These are phyloP conservation scores for Globisporangium parvum DNA, from an alignment of 352 stramenopile genomes.

Conservation along the genomic window DNA sequence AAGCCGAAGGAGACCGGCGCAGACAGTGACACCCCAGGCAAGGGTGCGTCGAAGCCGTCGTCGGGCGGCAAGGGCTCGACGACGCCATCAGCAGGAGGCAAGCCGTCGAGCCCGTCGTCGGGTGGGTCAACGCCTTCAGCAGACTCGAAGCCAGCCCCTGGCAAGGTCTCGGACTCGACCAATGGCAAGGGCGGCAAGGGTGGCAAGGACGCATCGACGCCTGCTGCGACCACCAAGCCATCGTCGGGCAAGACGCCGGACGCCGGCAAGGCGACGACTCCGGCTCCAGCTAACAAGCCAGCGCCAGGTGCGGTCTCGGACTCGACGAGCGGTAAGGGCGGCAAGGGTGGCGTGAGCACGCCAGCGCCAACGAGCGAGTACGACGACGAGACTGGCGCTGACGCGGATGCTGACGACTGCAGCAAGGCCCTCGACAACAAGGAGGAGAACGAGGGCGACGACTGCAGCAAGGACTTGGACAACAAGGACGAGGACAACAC, in stretches of 20 bases:
- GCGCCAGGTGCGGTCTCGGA: slow-evolving; percentile 2
- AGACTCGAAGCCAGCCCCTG: slow-evolving; percentile 4
- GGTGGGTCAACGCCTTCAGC: slow-evolving; percentile 5
- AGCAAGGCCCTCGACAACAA: slow-evolving; percentile 6
- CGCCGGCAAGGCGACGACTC: slow-evolving; percentile 2
- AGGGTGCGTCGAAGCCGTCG: slow-evolving; percentile 3
- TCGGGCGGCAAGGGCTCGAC: slow-evolving; percentile 6
- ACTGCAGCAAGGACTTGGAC: slow-evolving; percentile 18
- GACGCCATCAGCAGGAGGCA: slow-evolving; percentile 2
- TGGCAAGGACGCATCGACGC: slow-evolving; percentile 1
- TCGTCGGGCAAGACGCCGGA: slow-evolving; percentile 5
- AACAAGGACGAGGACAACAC: slow-evolving; percentile 20
- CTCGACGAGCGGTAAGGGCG: slow-evolving; percentile 7
- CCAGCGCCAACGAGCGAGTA: slow-evolving; percentile 3
- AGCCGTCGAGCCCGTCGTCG: slow-evolving; percentile 3
- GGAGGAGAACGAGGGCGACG: slow-evolving; percentile 6
- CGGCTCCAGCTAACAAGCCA: slow-evolving; percentile 6
- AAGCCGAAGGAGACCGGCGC: slow-evolving; percentile 6
- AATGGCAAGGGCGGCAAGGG: slow-evolving; percentile 2
- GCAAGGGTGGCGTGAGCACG: slow-evolving; percentile 2
- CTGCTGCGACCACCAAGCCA: neutral
- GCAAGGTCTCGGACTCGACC: slow-evolving; percentile 8
- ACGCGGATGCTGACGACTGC: slow-evolving; percentile 12
- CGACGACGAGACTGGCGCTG: slow-evolving; percentile 5
- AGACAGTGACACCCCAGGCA: slow-evolving; percentile 5